Conservation (phyloP, 768 basidiomycete species). For the Amanita thiersii region DNA sequence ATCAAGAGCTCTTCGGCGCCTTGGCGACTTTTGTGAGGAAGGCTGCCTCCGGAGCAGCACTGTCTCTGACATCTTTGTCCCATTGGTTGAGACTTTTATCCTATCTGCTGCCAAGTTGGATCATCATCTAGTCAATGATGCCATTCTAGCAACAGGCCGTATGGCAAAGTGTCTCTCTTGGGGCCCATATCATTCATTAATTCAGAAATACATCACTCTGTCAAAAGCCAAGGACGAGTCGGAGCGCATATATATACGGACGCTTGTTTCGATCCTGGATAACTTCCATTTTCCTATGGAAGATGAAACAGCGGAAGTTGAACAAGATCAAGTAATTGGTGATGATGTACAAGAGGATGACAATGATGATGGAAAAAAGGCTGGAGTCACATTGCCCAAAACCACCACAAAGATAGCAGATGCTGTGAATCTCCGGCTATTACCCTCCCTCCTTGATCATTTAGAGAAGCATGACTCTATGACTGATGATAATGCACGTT, state of each 20-base stretch:
- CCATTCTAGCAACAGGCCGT: constrained; percentile 70
- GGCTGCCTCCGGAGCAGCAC: constrained; percentile 60
- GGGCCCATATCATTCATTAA: constrained; percentile 73
- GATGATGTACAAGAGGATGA: constrained; percentile 25
- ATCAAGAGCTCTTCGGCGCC: constrained; percentile 75
- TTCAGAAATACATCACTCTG: constrained; percentile 74
- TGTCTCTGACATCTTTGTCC: constrained; percentile 77
- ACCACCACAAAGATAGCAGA: constrained; percentile 50
- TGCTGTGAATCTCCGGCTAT: constrained; percentile 63
- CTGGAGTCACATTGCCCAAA: constrained; percentile 9
- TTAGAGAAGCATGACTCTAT: constrained; percentile 75
- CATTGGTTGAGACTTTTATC: constrained; percentile 79
- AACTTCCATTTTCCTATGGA: constrained; percentile 90
- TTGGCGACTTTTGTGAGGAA: constrained; percentile 68
- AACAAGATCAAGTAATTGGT: constrained; percentile 19
- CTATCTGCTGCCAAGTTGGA: constrained; percentile 52
- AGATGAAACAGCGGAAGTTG: constrained; percentile 31
- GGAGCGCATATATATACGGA: constrained; percentile 77
- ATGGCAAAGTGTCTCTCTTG: constrained; percentile 74
- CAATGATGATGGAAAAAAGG: constrained; percentile 14
- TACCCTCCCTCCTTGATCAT: constrained; percentile 74
- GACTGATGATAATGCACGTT: constrained; percentile 76
- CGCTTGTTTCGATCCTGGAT: constrained; percentile 78
- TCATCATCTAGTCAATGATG: constrained; percentile 87
- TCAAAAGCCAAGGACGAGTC: constrained; percentile 58